Evolutionary conservation across 305 asterid species (phyloP).

Genomic region (Solanum hybrid): DNA sequence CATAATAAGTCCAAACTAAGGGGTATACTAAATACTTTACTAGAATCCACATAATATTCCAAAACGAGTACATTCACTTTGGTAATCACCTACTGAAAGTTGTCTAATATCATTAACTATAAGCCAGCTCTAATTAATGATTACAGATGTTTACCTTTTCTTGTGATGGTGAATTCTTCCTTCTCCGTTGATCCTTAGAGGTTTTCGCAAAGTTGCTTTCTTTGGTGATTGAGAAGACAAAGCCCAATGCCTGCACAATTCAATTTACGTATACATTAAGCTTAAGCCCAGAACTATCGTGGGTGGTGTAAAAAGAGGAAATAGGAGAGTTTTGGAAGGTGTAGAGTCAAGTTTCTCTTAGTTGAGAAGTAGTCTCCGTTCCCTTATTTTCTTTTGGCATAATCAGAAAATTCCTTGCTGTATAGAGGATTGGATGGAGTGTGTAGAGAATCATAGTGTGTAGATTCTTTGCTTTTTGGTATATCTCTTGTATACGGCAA

Average conservation of each 20-base stretch:
- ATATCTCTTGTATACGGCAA: background rate
- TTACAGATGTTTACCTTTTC: conserved; percentile 13
- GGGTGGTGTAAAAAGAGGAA: background rate
- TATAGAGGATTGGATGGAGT: background rate
- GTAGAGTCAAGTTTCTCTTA: background rate
- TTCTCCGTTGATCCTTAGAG: conserved; percentile 10
- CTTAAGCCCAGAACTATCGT: background rate
- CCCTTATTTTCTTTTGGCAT: background rate
- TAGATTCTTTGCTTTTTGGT: background rate
- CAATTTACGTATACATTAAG: background rate
- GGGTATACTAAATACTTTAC: background rate
- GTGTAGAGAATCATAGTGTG: background rate
- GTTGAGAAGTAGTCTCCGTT: background rate
- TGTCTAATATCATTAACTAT: background rate
- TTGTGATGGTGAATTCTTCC: conserved; percentile 7
- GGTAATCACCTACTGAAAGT: conserved; percentile 1
- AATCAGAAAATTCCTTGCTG: background rate
- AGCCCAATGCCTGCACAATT: conserved; percentile 6
- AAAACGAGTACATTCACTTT: background rate
- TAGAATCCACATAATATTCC: background rate
- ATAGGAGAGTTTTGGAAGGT: background rate
- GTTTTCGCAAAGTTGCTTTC: conserved; percentile 5
- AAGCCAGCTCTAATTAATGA: background rate
- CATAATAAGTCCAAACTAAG: background rate
- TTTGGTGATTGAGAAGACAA: conserved; percentile 10